Base-by-base conservation (phyloP, 1,284 basidiomycete species). In the Golubevia sp. region DNA sequence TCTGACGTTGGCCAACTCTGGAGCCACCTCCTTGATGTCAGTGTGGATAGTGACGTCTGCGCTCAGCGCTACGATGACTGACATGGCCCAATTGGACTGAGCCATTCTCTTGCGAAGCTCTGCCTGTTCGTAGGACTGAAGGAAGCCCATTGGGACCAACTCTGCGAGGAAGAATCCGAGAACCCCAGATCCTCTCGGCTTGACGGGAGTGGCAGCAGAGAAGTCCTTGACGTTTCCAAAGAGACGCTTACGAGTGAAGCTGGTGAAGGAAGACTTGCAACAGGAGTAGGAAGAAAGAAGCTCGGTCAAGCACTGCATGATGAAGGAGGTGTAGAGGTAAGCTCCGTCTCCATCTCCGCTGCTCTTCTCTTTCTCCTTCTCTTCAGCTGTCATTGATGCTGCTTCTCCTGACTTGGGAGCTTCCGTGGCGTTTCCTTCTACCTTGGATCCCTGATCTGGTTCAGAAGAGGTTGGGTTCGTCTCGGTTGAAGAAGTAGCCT, bases 291-390 rank as follows among this genome's bases (percentile, higher is more conserved):
- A 97, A 63, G 96, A 94, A 1, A 97, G 85, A 1, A 98, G 86
- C 85, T 99, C 96, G 0, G 93, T 93, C 55, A 98, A 86, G 68
- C 91, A 91, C 77, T 96, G 92, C 89, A 98, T 92, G 65, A 97
- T 85, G 86, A 97, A 93, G 74, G 91, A 92, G 13, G 89, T 87
- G 79, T 95, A 96, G 66, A 90, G 86, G 74, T 86, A 87, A n/a
- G 61, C 21, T 7, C 21, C 50, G 13, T 52, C 50, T 26, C 25
- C 21, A 7, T 52, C 50, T 13, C 13, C 50, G 7, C 7, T 23
- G 11, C 30, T 34, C 11, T 62, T 65, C 52, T 79, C 77, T 18
- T 68, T 61, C n/a, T n/a, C n/a, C 49, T 64, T 7, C 5, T 24
- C 38, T 44, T 58, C 26, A 25, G 54, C 53, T 34, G 24, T n/a